phyloP scores from a whole-genome alignment of 2,329 filamentous ascomycete species.

The Amylocarpus encephaloides region DNA sequence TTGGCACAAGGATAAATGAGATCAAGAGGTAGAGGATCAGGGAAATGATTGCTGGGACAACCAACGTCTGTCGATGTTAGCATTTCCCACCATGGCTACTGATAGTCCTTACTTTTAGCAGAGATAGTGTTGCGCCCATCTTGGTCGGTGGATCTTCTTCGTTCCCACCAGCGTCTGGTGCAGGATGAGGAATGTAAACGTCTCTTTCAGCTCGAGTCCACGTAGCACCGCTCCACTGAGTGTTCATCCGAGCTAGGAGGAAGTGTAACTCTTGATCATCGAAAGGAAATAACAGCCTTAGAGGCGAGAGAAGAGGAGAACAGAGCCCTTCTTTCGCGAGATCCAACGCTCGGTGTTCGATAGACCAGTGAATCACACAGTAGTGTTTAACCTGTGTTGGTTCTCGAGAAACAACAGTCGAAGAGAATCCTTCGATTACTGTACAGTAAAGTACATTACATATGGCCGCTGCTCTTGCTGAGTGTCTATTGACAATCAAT shows the following conservation, averaged over 20 bases:
- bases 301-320: too few relatives aligned
- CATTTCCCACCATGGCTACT: background rate
- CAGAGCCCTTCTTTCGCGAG: too few relatives aligned
- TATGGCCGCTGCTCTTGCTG: too few relatives aligned
- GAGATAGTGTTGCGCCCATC: slow-evolving; percentile 25
- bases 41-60: slow-evolving; percentile 66
- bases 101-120: slow-evolving; percentile 26
- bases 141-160: slow-evolving; percentile 25
- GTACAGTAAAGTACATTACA: too few relatives aligned
- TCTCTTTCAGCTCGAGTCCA: slow-evolving; percentile 15
- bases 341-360: too few relatives aligned
- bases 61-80: slow-evolving; percentile 49
- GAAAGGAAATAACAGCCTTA: too few relatives aligned
- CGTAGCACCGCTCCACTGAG: background rate
- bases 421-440: too few relatives aligned
- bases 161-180: slow-evolving; percentile 24
- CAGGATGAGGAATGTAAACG: slow-evolving; percentile 27
- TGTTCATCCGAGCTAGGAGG: slow-evolving; percentile 4
- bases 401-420: too few relatives aligned
- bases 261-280: background rate
- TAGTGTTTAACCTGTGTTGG: too few relatives aligned
- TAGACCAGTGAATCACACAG: too few relatives aligned
- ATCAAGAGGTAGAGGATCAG: slow-evolving; percentile 60
- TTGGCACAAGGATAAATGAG: slow-evolving; percentile 58
- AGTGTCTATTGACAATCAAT: too few relatives aligned